Conservation (phyloP, 2,329 filamentous ascomycete species). For the Alternaria postmessia region DNA sequence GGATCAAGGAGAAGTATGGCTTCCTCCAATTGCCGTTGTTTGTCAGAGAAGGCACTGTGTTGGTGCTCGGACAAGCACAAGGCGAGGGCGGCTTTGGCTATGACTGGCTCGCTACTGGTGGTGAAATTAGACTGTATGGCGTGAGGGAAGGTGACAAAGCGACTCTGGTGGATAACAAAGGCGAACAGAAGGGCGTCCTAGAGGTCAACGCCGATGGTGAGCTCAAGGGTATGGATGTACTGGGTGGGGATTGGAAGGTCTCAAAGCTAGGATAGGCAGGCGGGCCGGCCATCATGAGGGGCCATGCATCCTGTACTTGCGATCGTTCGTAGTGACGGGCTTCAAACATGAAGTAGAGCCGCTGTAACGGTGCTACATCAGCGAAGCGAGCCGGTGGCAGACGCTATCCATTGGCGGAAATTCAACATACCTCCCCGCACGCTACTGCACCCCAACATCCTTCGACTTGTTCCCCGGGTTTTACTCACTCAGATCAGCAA, state of each 20-base stretch:
- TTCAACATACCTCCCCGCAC: conserved; percentile 25
- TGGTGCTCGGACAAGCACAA: conserved; percentile 52
- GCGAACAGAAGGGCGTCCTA: conserved; percentile 41
- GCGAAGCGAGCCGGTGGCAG: conserved; percentile 5
- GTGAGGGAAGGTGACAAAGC: conserved; percentile 46
- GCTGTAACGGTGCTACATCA: conserved; percentile 5
- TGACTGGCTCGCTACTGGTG: conserved; percentile 52
- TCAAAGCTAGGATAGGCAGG: conserved; percentile 34
- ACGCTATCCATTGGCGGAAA: conserved; percentile 35
- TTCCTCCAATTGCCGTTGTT: conserved; percentile 54
- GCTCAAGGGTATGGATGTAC: conserved; percentile 37
- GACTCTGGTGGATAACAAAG: conserved; percentile 46
- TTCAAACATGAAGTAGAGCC: conserved; percentile 1
- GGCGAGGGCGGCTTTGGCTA: conserved; percentile 51
- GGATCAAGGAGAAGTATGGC: conserved; percentile 54
- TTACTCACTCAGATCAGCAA: conserved; percentile 19
- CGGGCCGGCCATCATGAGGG: conserved; percentile 1
- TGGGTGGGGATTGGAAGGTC: conserved; percentile 49
- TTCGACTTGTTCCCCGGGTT: conserved; percentile 24
- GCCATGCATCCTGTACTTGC: background rate
- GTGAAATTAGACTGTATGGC: conserved; percentile 51
- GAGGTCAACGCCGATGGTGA: conserved; percentile 39
- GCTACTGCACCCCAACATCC: conserved; percentile 30
- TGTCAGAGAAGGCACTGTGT: conserved; percentile 50
- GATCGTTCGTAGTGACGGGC: background rate